Percentiles rank a stretch among this genome's conserved stretches.
phyloP scores from a whole-genome alignment of 1,284 basidiomycete species.

The Abortiporus biennis region DNA sequence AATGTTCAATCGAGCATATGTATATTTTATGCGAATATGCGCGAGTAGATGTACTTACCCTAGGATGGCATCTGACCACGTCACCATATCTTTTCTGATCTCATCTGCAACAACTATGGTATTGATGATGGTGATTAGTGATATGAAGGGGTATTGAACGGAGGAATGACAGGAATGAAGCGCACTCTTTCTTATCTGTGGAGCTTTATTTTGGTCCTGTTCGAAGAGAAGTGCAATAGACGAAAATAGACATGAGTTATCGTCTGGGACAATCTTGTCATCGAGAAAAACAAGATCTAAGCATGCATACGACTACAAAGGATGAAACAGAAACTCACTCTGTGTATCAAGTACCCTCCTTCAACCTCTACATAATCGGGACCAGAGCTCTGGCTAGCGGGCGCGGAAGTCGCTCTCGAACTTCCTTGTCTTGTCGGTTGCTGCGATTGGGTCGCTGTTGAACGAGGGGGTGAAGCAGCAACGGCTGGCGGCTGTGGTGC shows the following conservation, averaged over 20 bases:
- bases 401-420: too few relatives aligned
- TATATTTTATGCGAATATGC: neutral
- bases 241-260: slow-evolving; percentile 91
- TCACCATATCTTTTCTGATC: slow-evolving; percentile 64
- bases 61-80: slow-evolving; percentile 79
- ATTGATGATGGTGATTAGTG: neutral
- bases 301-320: neutral
- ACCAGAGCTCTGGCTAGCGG: too few relatives aligned
- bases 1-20: neutral
- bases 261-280: slow-evolving; percentile 79
- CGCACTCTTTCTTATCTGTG: slow-evolving; percentile 60
- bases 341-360: slow-evolving; percentile 63
- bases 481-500: slow-evolving; percentile 5
- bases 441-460: slow-evolving; percentile 10
- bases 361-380: slow-evolving; percentile 57
- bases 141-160: neutral
- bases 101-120: slow-evolving; percentile 72
- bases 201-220: slow-evolving; percentile 67
- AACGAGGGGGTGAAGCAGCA: slow-evolving; percentile 13
- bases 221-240: slow-evolving; percentile 81
- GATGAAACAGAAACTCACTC: slow-evolving; percentile 35
- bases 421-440: slow-evolving; percentile 3
- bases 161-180: slow-evolving; percentile 10
- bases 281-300: slow-evolving; percentile 8
- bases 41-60: slow-evolving; percentile 45